phyloP scores from a whole-genome alignment of 257 asterid species.

The Petrea volubilis region DNA sequence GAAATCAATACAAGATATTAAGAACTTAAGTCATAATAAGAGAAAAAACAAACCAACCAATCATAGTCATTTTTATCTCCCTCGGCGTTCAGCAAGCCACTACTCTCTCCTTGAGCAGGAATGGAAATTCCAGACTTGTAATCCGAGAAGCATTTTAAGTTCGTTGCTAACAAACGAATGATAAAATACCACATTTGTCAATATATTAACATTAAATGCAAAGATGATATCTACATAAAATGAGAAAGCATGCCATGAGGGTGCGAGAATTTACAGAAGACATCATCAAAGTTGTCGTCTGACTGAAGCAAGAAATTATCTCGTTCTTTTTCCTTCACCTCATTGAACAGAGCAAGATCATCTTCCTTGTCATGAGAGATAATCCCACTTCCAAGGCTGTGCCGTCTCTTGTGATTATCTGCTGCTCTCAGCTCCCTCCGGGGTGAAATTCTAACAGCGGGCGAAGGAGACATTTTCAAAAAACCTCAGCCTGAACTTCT shows the following conservation, averaged over 20 bases:
- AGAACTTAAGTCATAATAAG: not conserved
- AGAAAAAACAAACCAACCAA: conserved; percentile 59
- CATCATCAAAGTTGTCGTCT: conserved; percentile 73
- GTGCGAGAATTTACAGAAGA: conserved; percentile 62
- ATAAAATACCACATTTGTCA: conserved; percentile 24
- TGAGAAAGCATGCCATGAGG: conserved; percentile 26
- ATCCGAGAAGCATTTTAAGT: conserved; percentile 61
- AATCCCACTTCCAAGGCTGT: conserved; percentile 79
- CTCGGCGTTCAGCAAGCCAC: conserved; percentile 79
- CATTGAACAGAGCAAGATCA: conserved; percentile 90
- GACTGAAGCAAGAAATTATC: conserved; percentile 87
- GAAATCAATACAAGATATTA: conserved; percentile 19
- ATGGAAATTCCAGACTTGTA: conserved; percentile 68
- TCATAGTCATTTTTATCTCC: conserved; percentile 95
- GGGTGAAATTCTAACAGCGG: conserved; percentile 76
- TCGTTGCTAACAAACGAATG: conserved; percentile 60
- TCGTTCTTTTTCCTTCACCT: conserved; percentile 76
- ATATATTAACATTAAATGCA: conserved; percentile 15
- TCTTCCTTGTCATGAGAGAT: conserved; percentile 64
- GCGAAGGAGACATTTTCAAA: conserved; percentile 94
- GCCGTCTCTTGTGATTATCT: conserved; percentile 84
- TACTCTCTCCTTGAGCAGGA: conserved; percentile 90
- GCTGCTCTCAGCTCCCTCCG: conserved; percentile 70
- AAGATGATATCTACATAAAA: conserved; percentile 22
- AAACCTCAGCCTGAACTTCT: conserved; percentile 15